Base-by-base conservation (phyloP, 768 basidiomycete genomes). In the Termitomyces eurrhizus region DNA sequence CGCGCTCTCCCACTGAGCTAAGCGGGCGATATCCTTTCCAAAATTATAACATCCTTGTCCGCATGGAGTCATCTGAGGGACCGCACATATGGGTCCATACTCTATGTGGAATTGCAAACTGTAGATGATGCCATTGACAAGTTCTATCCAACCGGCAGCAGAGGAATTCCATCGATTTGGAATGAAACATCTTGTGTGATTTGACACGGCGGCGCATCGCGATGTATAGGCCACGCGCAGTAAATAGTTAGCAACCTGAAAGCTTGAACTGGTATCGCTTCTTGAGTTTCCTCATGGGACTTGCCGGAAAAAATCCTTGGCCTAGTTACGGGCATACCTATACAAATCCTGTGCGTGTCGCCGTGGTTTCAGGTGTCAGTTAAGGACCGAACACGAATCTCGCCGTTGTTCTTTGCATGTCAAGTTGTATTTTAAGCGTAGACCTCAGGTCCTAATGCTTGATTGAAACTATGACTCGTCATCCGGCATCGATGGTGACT, bases 1-100 rank as follows among this genome's bases (percentile, higher is more conserved):
- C 79, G 78, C 80, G 79, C 80, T 81, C 80, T 82, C 80, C 80
- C 79, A 80, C 80, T 82, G 80, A 81, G 80, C 80, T 80, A 81
- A 80, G 70, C 75, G 78, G 79, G 79, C 80, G 60, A 66, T 39
- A 4, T 2, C 13, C 0, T 2, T 72, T 29, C 3, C 29, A 33
- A n/a, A 5, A n/a, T 9, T 42, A 21, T 3, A 9, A 7, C 35
- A 7, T 35, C 35, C 35, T 4, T 35, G 35, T 3, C 6, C 35
- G 9, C 7, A 35, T 29, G 29, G 2, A 29, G 29, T 29, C 29
- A 29, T 29, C 4, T 29, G 29, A 29, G 29, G 3, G 29, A 29
- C 29, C 29, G 3, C 4, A 21, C 21, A 21, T 21, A 21, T 29
- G 35, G 35, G 35, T 35, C 35, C 35, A 35, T 35, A 7, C 9